These are phyloP conservation scores for Recurvomyces mirabilis DNA, from an alignment of 495 filamentous ascomycete genomes.

Conservation along the genomic window DNA sequence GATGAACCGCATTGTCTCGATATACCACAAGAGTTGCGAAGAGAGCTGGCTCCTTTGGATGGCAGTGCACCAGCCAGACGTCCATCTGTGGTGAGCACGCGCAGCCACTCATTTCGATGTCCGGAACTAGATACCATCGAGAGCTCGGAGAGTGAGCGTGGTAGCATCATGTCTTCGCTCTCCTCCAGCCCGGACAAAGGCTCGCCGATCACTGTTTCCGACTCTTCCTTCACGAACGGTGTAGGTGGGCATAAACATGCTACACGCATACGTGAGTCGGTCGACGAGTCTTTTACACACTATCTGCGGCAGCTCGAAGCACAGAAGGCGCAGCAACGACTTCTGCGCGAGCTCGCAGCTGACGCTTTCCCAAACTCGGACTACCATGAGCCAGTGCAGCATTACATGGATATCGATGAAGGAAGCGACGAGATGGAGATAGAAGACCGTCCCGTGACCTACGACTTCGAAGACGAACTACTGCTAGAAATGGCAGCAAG, in stretches of 20 bases:
- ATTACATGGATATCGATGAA: slow-evolving; percentile 46
- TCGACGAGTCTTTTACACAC: slow-evolving; percentile 58
- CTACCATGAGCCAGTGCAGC: slow-evolving; percentile 49
- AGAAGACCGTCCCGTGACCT: slow-evolving; percentile 22
- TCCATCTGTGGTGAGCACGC: slow-evolving; percentile 25
- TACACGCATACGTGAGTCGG: slow-evolving; percentile 43
- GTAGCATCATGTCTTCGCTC: slow-evolving; percentile 37
- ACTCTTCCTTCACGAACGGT: slow-evolving; percentile 22
- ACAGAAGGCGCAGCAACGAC: slow-evolving; percentile 61
- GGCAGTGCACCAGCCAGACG: slow-evolving; percentile 6
- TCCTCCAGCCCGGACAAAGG: slow-evolving; percentile 38
- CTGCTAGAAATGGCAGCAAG: slow-evolving; percentile 15
- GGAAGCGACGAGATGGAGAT: slow-evolving; percentile 25
- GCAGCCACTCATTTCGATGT: slow-evolving; percentile 45
- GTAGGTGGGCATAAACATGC: slow-evolving; percentile 29
- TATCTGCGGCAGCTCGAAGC: slow-evolving; percentile 68
- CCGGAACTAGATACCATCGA: slow-evolving; percentile 46
- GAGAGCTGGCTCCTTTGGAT: slow-evolving; percentile 12
- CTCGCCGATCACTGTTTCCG: slow-evolving; percentile 25
- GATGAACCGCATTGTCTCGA: background rate
- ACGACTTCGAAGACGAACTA: slow-evolving; percentile 23
- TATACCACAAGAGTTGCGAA: slow-evolving; percentile 7
- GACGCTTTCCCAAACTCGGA: slow-evolving; percentile 60
- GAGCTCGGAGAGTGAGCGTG: slow-evolving; percentile 44
- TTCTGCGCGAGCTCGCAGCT: slow-evolving; percentile 56